Evolutionary conservation across 345 rosid species (phyloP), one percentile per base, ranked within the genome.

Genomic region (Gossypium arboreum): DNA sequence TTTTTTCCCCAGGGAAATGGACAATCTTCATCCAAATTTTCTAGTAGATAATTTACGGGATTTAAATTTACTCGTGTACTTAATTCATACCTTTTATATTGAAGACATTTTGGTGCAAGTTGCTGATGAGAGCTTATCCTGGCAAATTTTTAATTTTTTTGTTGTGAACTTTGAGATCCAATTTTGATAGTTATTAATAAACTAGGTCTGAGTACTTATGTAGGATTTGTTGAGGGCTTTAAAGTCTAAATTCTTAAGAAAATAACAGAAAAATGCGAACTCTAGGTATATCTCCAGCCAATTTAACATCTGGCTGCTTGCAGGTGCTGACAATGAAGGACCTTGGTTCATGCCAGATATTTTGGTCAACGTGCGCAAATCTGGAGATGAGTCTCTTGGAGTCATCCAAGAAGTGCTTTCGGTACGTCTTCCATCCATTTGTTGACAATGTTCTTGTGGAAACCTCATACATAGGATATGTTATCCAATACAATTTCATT

Each of bases 311-410:
- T 48, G n/a, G 58, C 68, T 7, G 29, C n/a, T 51, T 81, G 76
- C 89, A 94, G 98, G 97, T 57, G 75, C 90, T 9, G 97, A 93
- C 74, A 84, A 76, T 57, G 98, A 95, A 70, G 93, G 93, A 48
- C 87, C 93, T 13, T 88, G 95, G 93, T 86, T 87, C 81, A 87
- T 93, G 86, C 92, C 98, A 10, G 98, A 95, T 79, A 91, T 95
- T 71, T 78, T 90, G 85, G 98, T 92, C 74, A 90, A 79, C 2
- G 77, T 93, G 72, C 93, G 84, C 75, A 91, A 85, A 79, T 80
- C 92, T 60, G 88, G 88, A 22, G 93, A 86, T 24, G 93, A 91
- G n/a, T 72, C 72, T 6, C 74, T 87, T 34, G 99, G 99, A 48
- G 88, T 95, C 80, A 81, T 95, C 71, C 84, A 87, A 76, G 98